Evolutionary conservation across 2,329 filamentous ascomycete genomes (phyloP).

Genomic region (Leptographium radiaticola): DNA sequence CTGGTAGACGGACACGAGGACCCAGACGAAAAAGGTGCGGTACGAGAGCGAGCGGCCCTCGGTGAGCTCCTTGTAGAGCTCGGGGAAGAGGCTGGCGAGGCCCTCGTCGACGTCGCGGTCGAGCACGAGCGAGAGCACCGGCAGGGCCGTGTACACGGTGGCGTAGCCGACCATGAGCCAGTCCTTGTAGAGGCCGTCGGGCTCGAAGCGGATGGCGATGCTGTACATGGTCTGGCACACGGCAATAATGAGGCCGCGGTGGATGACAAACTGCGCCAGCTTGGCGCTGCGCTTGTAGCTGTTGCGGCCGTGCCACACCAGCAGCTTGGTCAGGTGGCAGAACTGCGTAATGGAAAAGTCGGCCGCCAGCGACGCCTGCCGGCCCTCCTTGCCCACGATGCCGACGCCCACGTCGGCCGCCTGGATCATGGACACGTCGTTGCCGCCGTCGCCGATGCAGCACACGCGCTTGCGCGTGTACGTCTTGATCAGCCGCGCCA

Average conservation of each 20-base stretch:
- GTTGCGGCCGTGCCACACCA: constrained; percentile 98
- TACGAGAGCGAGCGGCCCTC: constrained; percentile 77
- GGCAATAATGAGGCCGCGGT: constrained; percentile 85
- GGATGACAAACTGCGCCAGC: constrained; percentile 94
- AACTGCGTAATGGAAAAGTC: constrained; percentile 97
- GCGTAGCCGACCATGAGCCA: constrained; percentile 96
- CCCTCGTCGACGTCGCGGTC: constrained; percentile 93
- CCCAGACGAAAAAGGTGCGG: constrained; percentile 93
- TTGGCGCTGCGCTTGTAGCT: constrained; percentile 94
- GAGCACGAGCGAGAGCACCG: constrained; percentile 85
- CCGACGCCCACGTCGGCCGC: constrained; percentile 95
- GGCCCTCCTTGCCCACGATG: constrained; percentile 94
- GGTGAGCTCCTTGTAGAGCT: constrained; percentile 96
- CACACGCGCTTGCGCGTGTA: constrained; percentile 92
- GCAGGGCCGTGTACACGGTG: constrained; percentile 86
- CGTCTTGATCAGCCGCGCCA: constrained; percentile 79
- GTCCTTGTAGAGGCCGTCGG: constrained; percentile 87
- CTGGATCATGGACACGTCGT: constrained; percentile 99
- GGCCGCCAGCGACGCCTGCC: constrained; percentile 85
- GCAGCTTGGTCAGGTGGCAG: constrained; percentile 81
- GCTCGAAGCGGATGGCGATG: constrained; percentile 84
- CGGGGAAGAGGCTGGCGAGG: constrained; percentile 87
- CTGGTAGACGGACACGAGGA: constrained; percentile 88
- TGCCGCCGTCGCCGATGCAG: constrained; percentile 95
- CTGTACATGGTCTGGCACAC: constrained; percentile 97